A percentile compares a stretch with the other conserved stretches of the same genome.
phyloP scores from a whole-genome alignment of 768 basidiomycete genomes.

The Auriscalpium orientale region DNA sequence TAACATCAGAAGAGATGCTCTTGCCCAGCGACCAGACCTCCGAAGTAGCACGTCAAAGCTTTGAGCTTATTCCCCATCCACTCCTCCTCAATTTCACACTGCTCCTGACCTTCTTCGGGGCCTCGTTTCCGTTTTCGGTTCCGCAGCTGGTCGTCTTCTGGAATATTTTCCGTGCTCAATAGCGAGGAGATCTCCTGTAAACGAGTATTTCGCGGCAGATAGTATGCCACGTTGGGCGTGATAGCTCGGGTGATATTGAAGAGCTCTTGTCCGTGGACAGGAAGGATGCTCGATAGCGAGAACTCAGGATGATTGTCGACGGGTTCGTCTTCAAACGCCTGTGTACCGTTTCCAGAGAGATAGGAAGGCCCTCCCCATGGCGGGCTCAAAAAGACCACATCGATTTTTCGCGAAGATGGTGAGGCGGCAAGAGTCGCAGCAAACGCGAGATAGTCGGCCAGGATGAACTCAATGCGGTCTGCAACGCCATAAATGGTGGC shows the following conservation, averaged over 20 bases:
- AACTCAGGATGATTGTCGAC: constrained; percentile 43
- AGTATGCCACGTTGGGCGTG: constrained; percentile 83
- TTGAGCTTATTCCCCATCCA: constrained; percentile 95
- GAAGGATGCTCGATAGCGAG: constrained; percentile 63
- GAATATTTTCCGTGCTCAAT: constrained; percentile 16
- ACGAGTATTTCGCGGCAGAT: constrained; percentile 74
- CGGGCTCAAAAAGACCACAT: constrained; percentile 89
- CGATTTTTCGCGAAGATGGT: constrained; percentile 45
- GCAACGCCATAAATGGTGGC: constrained; percentile 91
- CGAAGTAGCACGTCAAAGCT: constrained; percentile 91
- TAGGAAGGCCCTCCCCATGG: constrained; percentile 93
- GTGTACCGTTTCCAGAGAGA: constrained; percentile 31
- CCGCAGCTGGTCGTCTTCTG: background rate
- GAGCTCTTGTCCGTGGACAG: constrained; percentile 76
- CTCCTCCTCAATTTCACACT: constrained; percentile 89
- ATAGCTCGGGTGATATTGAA: constrained; percentile 66
- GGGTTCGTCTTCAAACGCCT: background rate
- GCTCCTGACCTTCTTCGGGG: constrained; percentile 32
- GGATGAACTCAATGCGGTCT: constrained; percentile 90
- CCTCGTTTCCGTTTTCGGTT: background rate
- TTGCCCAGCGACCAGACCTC: constrained; percentile 69
- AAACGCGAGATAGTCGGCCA: constrained; percentile 79
- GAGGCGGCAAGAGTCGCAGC: constrained; percentile 36
- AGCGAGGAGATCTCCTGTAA: constrained; percentile 65
- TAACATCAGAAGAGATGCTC: constrained; percentile 44